Conservation (phyloP, 352 stramenopile species). For the Phytophthora capsici region DNA sequence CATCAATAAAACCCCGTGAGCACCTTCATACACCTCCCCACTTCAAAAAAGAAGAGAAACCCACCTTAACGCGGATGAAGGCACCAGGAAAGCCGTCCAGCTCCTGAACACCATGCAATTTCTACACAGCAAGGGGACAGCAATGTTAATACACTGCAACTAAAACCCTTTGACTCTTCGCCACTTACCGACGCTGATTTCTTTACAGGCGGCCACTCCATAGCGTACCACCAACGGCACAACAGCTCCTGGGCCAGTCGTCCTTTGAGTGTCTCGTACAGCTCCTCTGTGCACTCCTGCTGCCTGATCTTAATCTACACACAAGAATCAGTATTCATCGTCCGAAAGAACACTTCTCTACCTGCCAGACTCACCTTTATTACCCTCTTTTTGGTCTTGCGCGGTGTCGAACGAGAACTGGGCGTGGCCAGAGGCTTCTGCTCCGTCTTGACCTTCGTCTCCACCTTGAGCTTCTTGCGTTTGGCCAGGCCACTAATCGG, state of each 20-base stretch:
- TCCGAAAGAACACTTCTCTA: not conserved
- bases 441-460: slow-evolving; percentile 40
- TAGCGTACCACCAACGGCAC: slow-evolving; percentile 88
- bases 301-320: slow-evolving; percentile 83
- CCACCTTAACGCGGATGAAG: slow-evolving; percentile 82
- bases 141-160: slow-evolving; percentile 4
- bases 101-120: slow-evolving; percentile 76
- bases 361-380: slow-evolving; percentile 49
- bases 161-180: not conserved
- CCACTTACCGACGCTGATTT: slow-evolving; percentile 34
- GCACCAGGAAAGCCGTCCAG: slow-evolving; percentile 81
- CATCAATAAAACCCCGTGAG: not conserved
- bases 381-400: slow-evolving; percentile 62
- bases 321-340: slow-evolving; percentile 2
- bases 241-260: slow-evolving; percentile 77
- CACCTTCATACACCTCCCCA: not conserved
- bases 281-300: slow-evolving; percentile 82
- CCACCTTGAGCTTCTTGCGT: slow-evolving; percentile 69
- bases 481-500: slow-evolving; percentile 69
- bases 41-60: slow-evolving; percentile 6
- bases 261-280: slow-evolving; percentile 85
- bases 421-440: slow-evolving; percentile 7
- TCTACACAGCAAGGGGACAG: slow-evolving; percentile 35
- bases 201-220: slow-evolving; percentile 75
- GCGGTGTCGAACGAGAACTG: slow-evolving; percentile 30